phyloP scores from a whole-genome alignment of 805 yeast genomes.

The Candida maris region DNA sequence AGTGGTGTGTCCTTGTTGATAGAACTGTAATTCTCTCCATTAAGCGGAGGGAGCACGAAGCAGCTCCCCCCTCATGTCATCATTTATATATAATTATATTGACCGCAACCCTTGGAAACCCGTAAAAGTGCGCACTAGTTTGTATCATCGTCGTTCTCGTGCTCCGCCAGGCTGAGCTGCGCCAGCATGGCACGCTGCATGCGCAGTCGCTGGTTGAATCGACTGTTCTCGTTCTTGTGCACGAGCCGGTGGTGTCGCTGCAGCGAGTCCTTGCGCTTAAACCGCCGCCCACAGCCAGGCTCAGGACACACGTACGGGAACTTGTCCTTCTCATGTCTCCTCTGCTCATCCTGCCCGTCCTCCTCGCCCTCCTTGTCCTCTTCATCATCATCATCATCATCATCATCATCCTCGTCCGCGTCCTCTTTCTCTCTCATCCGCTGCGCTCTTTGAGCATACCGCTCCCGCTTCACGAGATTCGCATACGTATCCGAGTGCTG shows the following conservation, averaged over 20 bases:
- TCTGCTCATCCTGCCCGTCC: constrained; percentile 6
- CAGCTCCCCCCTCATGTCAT: too few species aligned
- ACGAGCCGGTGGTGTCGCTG: constrained; percentile 51
- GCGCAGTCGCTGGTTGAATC: constrained; percentile 35
- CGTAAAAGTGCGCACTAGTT: too few species aligned
- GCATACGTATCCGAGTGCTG: constrained; percentile 35
- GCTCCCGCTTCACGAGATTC: constrained; percentile 5
- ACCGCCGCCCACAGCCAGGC: constrained; percentile 41
- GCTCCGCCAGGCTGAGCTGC: too few species aligned
- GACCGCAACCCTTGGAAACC: too few species aligned
- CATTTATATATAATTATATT: too few species aligned
- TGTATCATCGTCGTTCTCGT: too few species aligned
- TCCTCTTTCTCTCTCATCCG: not conserved
- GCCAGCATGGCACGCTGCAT: constrained; percentile 22
- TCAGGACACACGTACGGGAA: constrained; percentile 16
- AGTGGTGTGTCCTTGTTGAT: too few species aligned
- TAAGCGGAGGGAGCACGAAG: too few species aligned
- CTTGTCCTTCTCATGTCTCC: too few species aligned
- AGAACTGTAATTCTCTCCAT: too few species aligned
- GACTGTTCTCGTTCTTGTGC: constrained; percentile 41
- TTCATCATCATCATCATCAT: not conserved
- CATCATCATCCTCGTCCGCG: constrained; percentile 5
- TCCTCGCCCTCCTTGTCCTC: not conserved
- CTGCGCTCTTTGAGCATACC: not conserved
- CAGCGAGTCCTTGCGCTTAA: constrained; percentile 51